Base-by-base conservation (phyloP, 345 rosid species). In the Alliaria petiolata region DNA sequence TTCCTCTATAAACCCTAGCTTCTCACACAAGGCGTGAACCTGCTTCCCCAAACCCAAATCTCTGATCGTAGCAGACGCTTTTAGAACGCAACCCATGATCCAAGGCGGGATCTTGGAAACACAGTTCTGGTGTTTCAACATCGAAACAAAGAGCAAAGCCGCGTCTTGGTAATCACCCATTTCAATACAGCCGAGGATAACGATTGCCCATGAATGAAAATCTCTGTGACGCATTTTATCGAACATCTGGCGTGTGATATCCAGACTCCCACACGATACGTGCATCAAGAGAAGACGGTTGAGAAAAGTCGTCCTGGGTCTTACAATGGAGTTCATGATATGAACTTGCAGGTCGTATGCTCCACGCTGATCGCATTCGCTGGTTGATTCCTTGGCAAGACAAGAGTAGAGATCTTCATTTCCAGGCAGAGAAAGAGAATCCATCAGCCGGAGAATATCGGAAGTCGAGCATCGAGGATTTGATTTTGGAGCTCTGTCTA, bases 11-110 rank as follows among this genome's bases (percentile, higher is more conserved):
- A 40, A 49, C 51, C 92, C 91, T 20, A 70, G 54, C 82, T 88
- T 90, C 46, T 85, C 74, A 33, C 83, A 74, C 81, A 85, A 78
- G 5, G 77, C 89, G 73, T 88, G 97, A n/a, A 88, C 58, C 64
- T 90, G 92, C 62, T 82, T 83, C 8, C 95, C 97, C 13, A 86
- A 76, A 8, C 46, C 86, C 70, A 85, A 68, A 56, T 88, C 80
- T 66, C 65, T 68, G 2, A 78, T 62, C 75, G 65, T 44, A 25
- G 76, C 80, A 69, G 92, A 88, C 6, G 84, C 83, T 82, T 83
- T 85, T 20, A 90, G 51, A 65, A 86, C 60, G 34, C 83, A 78
- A 1, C 68, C 75, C 26, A 86, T 53, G 45, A 78, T 77, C 85
- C 85, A 84, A 26, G 71, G 26, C n/a, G 87, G 85, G 25, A 83